These are phyloP conservation scores for Lithospermum erythrorhizon DNA, from an alignment of 257 asterid genomes.

Conservation along the genomic window DNA sequence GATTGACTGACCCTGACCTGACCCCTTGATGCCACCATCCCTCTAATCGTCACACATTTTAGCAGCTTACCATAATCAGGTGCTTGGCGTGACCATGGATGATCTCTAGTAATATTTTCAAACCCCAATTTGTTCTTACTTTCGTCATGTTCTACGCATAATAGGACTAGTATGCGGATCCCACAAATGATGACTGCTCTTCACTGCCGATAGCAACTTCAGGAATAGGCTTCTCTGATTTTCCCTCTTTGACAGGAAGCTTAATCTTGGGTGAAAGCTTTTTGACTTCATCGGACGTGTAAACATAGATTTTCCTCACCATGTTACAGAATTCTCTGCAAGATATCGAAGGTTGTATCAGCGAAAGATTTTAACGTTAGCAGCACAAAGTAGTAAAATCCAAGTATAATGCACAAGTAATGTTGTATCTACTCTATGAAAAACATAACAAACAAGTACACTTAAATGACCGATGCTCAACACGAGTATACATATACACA, in stretches of 20 bases:
- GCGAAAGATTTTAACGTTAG: background rate
- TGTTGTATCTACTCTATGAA: background rate
- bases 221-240: constrained; percentile 29
- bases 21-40: too few species aligned
- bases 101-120: constrained; percentile 19
- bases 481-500: constrained; percentile 3
- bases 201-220: constrained; percentile 46
- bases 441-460: background rate
- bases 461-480: background rate
- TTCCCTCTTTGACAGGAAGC: constrained; percentile 41
- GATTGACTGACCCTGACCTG: too few species aligned
- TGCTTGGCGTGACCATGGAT: constrained; percentile 23
- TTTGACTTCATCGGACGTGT: constrained; percentile 76
- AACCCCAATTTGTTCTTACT: constrained; percentile 10
- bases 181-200: constrained; percentile 52
- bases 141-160: background rate
- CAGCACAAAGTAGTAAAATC: background rate
- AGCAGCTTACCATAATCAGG: constrained; percentile 9
- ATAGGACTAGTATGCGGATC: constrained; percentile 30
- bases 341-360: constrained; percentile 6
- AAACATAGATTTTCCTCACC: constrained; percentile 78
- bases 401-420: too few species aligned
- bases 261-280: constrained; percentile 74
- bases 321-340: constrained; percentile 86
- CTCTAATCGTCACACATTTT: constrained; percentile 1